These are phyloP conservation scores for Chaetomidium leptoderma DNA, from an alignment of 495 filamentous ascomycete genomes.

Conservation along the genomic window DNA sequence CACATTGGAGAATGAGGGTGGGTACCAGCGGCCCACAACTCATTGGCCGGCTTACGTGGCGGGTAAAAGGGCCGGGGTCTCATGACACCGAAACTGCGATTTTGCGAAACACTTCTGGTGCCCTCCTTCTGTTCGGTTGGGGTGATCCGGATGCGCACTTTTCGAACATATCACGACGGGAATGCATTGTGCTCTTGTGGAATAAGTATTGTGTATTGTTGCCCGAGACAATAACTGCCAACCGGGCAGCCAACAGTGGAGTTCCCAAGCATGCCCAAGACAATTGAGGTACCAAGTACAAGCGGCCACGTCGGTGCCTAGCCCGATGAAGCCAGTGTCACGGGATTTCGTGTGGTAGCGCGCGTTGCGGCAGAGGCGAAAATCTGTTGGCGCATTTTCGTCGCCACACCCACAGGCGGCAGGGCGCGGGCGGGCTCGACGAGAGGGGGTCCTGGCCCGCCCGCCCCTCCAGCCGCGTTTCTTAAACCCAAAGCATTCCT, in stretches of 20 bases:
- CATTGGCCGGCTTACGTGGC: conserved; percentile 14
- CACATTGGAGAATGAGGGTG: neutral
- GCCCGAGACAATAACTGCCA: neutral
- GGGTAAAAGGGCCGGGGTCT: conserved; percentile 12
- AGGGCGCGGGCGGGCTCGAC: conserved; percentile 2
- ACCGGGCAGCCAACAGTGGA: neutral
- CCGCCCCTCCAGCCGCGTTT: conserved; percentile 10
- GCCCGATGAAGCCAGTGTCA: conserved; percentile 20
- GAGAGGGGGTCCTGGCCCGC: conserved; percentile 15
- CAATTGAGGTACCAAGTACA: neutral
- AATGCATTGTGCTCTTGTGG: neutral
- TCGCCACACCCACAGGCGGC: conserved; percentile 22
- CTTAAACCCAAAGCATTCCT: conserved; percentile 26
- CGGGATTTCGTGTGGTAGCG: conserved; percentile 34
- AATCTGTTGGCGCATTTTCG: conserved; percentile 21
- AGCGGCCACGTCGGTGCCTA: conserved; percentile 17
- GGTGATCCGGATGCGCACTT: neutral
- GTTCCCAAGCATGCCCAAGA: conserved; percentile 1
- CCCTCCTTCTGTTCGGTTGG: neutral
- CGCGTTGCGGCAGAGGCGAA: conserved; percentile 23
- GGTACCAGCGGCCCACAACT: neutral
- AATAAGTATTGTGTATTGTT: neutral
- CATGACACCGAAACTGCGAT: conserved; percentile 11
- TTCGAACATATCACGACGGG: neutral
- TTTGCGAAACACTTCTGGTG: conserved; percentile 13